Conservation (phyloP, 305 asterid genomes). For the Withania somnifera region DNA sequence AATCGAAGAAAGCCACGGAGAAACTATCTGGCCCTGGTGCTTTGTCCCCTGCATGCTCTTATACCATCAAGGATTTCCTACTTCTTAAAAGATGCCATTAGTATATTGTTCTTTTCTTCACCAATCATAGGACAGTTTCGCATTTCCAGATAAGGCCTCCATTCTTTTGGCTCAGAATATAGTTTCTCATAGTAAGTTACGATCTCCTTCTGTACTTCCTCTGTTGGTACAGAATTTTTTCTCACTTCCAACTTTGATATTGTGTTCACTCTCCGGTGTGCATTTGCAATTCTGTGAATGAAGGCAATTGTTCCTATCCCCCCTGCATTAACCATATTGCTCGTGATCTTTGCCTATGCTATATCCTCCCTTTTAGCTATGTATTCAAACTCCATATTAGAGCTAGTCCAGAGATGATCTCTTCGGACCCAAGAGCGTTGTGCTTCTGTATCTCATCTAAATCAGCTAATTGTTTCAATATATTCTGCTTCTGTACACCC, state of each 20-base stretch:
- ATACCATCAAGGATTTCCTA: no score
- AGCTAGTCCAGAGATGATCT: neutral
- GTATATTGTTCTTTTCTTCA: neutral
- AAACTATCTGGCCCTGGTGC: no score
- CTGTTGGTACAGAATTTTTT: no score
- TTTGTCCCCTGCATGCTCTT: no score
- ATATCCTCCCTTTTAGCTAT: neutral
- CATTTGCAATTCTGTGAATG: neutral
- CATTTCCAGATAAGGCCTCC: neutral
- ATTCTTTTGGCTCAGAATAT: no score
- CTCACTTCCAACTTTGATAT: neutral
- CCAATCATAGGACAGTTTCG: neutral
- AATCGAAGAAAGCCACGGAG: no score
- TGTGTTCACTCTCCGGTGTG: neutral
- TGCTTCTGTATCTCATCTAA: neutral
- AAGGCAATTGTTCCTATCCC: neutral
- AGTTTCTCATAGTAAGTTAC: no score
- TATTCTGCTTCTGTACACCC: neutral
- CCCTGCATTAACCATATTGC: neutral
- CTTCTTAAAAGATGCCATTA: neutral
- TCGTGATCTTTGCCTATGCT: neutral
- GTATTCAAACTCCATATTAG: neutral
- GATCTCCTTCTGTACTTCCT: neutral
- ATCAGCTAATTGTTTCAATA: neutral
- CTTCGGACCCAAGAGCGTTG: neutral